Evolutionary conservation across 768 basidiomycete genomes (phyloP).

Genomic region (Mycena olivaceomarginata): DNA sequence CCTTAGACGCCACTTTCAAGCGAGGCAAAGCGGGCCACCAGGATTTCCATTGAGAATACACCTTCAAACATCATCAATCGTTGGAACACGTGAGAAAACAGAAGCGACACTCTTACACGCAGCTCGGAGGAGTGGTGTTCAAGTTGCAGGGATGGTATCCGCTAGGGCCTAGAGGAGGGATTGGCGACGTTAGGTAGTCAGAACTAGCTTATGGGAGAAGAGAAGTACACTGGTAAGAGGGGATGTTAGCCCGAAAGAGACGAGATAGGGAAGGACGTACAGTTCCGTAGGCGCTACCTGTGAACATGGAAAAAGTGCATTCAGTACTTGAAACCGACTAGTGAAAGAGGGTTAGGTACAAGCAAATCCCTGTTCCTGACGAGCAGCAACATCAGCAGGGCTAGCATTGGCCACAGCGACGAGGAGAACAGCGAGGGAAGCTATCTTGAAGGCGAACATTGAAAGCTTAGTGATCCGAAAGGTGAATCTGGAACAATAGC

Average conservation of each 20-base stretch:
- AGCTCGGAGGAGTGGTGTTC: conserved; percentile 24
- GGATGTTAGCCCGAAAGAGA: conserved; percentile 15
- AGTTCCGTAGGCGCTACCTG: conserved; percentile 13
- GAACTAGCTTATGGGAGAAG: conserved; percentile 17
- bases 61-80: conserved; percentile 15
- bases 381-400: too few species aligned
- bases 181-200: conserved; percentile 11
- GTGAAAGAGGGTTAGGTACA: conserved; percentile 13
- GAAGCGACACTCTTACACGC: conserved; percentile 17
- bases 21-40: conserved; percentile 25
- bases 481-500: conserved; percentile 19
- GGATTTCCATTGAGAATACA: conserved; percentile 26
- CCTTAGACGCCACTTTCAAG: background rate
- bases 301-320: conserved; percentile 13
- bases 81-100: conserved; percentile 15
- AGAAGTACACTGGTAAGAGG: conserved; percentile 20
- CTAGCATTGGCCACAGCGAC: too few species aligned
- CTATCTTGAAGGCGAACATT: too few species aligned
- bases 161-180: conserved; percentile 15
- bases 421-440: too few species aligned
- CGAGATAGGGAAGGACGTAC: conserved; percentile 22
- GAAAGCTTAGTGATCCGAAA: background rate
- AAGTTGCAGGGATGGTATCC: conserved; percentile 8
- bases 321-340: conserved; percentile 20
- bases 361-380: background rate